Base-by-base conservation (phyloP, 352 stramenopile genomes). In the Pythium guiyangense region DNA sequence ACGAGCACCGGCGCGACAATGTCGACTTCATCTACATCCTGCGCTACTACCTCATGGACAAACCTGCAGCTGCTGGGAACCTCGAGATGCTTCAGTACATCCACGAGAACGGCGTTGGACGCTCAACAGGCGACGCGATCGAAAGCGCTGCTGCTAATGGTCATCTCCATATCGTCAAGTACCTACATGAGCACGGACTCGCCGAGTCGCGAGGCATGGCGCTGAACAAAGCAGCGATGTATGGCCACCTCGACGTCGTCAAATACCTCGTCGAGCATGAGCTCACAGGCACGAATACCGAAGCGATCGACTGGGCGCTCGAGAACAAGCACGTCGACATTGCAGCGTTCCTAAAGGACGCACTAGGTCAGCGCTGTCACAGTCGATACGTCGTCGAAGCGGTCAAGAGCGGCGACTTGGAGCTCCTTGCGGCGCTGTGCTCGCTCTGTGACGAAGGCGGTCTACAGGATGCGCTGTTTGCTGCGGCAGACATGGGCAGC, bases 11-110 rank as follows among this genome's bases (percentile, higher is more conserved):
- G 6, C 29, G 29, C 29, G 29, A 34, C 29, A 6, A 3, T 3
- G 6, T 34, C 29, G 6, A 6, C 29, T 6, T 34, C 29, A 34
- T 6, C 3, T 3, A 34, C 3, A 34, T 6, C 3, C 3, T 6
- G 6, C 29, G 29, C 3, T 34, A 34, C 29, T 34, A 34, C 29
- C 29, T 34, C 29, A 34, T 34, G 3, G 29, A 34, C 29, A 34
- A 6, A 34, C 3, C 29, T 34, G 3, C 29, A 6, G 6, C 29
- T 15, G 10, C 25, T 18, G 69, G 72, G 0, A 63, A 67, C 27
- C 44, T 74, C 18, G 59, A 64, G 0, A 57, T 77, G 25, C 53
- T 81, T 27, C 26, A 71, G 46, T 74, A 62, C 20, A 50, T 81
- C 1, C 59, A 76, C 20, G 39, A 56, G 8, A 52, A 67, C n/a